Evolutionary conservation across 768 basidiomycete species (phyloP).

Genomic region (Phaeotremella skinneri): DNA sequence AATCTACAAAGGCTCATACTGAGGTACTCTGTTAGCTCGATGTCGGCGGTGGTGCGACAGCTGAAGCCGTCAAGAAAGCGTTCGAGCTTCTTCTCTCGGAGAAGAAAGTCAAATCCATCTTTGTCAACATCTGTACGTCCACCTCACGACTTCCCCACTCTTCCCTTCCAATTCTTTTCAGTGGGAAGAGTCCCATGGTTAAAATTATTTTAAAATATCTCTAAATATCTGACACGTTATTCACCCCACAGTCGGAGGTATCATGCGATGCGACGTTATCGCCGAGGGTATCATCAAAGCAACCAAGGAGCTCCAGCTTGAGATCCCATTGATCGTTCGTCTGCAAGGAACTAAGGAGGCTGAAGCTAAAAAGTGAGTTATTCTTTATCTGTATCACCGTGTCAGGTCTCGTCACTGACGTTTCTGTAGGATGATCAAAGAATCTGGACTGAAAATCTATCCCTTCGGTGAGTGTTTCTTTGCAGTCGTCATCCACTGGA

Average conservation of each 20-base stretch:
- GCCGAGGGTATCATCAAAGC: conserved; percentile 89
- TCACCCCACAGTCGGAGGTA: conserved; percentile 61
- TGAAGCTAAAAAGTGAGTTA: conserved; percentile 86
- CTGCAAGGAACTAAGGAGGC: conserved; percentile 95
- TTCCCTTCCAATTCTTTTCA: background rate
- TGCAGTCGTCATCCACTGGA: background rate
- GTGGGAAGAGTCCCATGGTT: background rate
- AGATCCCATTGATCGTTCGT: conserved; percentile 85
- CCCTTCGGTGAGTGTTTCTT: conserved; percentile 58
- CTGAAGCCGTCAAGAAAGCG: conserved; percentile 99
- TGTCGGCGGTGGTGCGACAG: conserved; percentile 94
- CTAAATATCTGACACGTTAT: background rate
- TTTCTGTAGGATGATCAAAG: conserved; percentile 78
- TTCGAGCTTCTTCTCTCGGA: conserved; percentile 91
- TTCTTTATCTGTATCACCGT: conserved; percentile 12
- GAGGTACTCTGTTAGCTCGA: conserved; percentile 59
- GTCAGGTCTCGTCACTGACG: conserved; percentile 4
- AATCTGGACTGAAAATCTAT: conserved; percentile 88
- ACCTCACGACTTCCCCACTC: background rate
- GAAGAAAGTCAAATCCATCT: conserved; percentile 93
- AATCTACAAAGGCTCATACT: background rate
- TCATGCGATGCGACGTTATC: conserved; percentile 89
- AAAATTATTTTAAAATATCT: background rate
- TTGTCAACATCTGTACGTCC: conserved; percentile 69
- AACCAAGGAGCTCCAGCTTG: conserved; percentile 81